phyloP scores from a whole-genome alignment of 2,329 filamentous ascomycete species.

The Monilinia fructicola region DNA sequence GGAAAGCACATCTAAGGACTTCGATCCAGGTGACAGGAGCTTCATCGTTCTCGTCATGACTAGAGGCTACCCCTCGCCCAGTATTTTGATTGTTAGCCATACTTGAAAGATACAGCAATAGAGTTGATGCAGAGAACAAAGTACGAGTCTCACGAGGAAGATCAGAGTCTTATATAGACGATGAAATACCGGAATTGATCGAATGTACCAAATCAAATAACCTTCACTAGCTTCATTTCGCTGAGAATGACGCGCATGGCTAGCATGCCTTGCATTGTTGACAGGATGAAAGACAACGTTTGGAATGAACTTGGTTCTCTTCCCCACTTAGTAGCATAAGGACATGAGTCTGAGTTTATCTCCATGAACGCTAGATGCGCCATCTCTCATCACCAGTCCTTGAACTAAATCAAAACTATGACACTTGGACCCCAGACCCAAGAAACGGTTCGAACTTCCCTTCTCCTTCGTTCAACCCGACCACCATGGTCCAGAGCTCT shows the following conservation, averaged over 20 bases:
- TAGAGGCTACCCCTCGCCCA: conserved; percentile 10
- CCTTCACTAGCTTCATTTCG: background rate
- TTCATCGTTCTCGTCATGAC: conserved; percentile 56
- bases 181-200: background rate
- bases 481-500: too few relatives aligned
- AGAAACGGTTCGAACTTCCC: background rate
- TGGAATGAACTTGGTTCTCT: background rate
- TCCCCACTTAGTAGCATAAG: background rate
- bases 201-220: background rate
- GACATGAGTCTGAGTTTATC: background rate
- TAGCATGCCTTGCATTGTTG: background rate
- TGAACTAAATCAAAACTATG: background rate
- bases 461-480: background rate
- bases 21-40: conserved; percentile 67
- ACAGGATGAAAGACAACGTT: background rate
- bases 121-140: background rate
- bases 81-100: conserved; percentile 31
- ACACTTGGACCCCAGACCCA: too few relatives aligned
- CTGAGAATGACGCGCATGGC: background rate
- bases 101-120: background rate
- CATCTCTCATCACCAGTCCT: too few relatives aligned
- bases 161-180: background rate
- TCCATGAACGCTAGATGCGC: background rate
- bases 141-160: too few relatives aligned
- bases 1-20: conserved; percentile 67